These are phyloP conservation scores for Talaromyces albobiverticillius DNA, from an alignment of 2,329 filamentous ascomycete species.

Conservation along the genomic window DNA sequence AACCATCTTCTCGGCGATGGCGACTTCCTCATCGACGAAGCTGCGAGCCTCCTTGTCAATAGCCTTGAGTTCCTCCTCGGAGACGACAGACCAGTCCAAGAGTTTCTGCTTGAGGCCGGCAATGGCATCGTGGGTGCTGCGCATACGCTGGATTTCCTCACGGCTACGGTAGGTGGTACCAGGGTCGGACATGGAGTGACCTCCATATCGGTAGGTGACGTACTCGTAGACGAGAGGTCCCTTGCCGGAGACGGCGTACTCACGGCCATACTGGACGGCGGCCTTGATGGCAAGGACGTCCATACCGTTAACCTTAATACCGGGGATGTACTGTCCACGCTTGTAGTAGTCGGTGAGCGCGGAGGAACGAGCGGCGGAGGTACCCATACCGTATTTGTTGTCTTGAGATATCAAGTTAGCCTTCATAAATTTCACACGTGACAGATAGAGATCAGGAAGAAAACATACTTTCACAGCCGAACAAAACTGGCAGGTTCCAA, in stretches of 20 bases:
- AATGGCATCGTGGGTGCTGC: conserved; percentile 96
- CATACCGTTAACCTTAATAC: conserved; percentile 99
- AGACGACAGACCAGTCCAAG: conserved; percentile 87
- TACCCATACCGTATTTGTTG: conserved; percentile 99
- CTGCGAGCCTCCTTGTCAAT: conserved; percentile 91
- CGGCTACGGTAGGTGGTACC: conserved; percentile 98
- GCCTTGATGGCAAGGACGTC: conserved; percentile 97
- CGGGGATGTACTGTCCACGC: conserved; percentile 98
- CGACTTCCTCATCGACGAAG: conserved; percentile 86
- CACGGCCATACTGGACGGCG: conserved; percentile 88
- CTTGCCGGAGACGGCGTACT: conserved; percentile 78
- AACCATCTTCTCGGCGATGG: conserved; percentile 82
- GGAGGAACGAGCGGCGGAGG: conserved; percentile 86
- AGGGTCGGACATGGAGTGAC: conserved; percentile 99
- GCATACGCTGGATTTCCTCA: conserved; percentile 99
- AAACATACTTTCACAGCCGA: conserved; percentile 92
- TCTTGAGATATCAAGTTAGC: conserved; percentile 56
- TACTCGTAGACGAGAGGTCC: conserved; percentile 97
- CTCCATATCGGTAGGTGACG: conserved; percentile 98
- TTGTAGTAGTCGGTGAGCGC: conserved; percentile 99
- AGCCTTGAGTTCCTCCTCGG: conserved; percentile 91
- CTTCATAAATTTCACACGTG: not conserved
- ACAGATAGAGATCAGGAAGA: not conserved
- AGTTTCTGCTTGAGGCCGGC: conserved; percentile 98
- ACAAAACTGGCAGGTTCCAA: conserved; percentile 93